phyloP scores from a whole-genome alignment of 176 grass and related monocot species.

The Bonia amplexicaulis region DNA sequence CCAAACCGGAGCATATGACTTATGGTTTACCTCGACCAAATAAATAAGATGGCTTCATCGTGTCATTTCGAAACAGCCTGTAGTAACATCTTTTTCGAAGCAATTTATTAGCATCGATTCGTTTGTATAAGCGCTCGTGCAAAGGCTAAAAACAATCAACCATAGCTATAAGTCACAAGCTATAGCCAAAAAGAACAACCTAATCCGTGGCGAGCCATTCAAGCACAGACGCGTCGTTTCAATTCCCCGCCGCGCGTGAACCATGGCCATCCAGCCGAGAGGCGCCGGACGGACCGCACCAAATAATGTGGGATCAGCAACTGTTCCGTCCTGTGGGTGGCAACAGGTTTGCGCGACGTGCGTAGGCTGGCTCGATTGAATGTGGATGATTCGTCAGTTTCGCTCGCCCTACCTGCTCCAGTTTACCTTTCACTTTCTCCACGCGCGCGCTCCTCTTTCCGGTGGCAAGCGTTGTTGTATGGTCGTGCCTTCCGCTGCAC shows the following conservation, averaged over 20 bases:
- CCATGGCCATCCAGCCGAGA: background rate
- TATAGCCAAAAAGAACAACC: too few relatives aligned
- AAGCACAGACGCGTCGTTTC: background rate
- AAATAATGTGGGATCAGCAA: background rate
- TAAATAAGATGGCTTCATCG: too few relatives aligned
- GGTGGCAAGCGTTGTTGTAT: background rate
- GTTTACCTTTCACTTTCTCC: background rate
- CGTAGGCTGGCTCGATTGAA: background rate
- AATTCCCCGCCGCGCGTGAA: background rate
- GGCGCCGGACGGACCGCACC: too few relatives aligned
- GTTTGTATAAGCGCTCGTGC: too few relatives aligned
- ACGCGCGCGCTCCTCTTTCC: background rate
- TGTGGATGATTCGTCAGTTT: background rate
- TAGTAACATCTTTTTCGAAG: too few relatives aligned
- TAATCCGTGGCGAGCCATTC: background rate
- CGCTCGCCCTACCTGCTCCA: background rate
- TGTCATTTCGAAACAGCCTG: too few relatives aligned
- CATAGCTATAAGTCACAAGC: accelerated
- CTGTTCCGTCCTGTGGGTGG: background rate
- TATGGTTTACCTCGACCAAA: too few relatives aligned
- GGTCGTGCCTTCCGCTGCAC: background rate
- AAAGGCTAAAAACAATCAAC: too few relatives aligned
- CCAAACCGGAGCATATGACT: background rate
- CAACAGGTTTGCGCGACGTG: background rate
- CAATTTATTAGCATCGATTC: too few relatives aligned